Evolutionary conservation across 768 basidiomycete species (phyloP), one percentile per base, ranked within the genome.

Genomic region (Lentinula aciculospora): DNA sequence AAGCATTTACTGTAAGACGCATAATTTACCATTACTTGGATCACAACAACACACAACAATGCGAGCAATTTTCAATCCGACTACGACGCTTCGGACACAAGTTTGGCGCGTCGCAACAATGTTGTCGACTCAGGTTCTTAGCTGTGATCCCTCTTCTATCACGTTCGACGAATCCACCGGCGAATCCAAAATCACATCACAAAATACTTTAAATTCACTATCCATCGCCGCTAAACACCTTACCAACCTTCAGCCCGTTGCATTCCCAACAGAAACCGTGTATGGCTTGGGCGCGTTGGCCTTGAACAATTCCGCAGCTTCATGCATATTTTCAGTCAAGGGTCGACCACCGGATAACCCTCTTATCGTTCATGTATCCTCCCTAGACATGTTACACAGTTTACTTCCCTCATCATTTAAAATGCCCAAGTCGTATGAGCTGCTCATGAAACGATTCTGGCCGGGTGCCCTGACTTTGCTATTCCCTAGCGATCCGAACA

Each of bases 201-300:
- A 70, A 21, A 74, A 79, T 55, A 86, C 89, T 4, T 68, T 73
- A 19, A 66, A 74, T 25, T 79, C 86, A 19, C 73, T 93, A 60
- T 67, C 76, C 49, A 65, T 68, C 19, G 92, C 90, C 0, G 73
- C 84, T 5, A 73, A 76, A 57, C 76, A 81, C 57, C 78, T 90
- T 6, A 70, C 77, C 46, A 63, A 78, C 32, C 72, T 70, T 15
- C 74, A 82, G 58, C 77, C 82, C 21, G 88, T 98, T 56, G 95
- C 88, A 0, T 91, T 99, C 67, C 96, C 97, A 0, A 98, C 97
- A 29, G 97, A 99, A 72, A 98, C 97, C 0, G 97, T 99, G 10
- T 99, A 98, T 71, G 97, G 97, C 1, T 84, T 99, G n/a, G 97
- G 91, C 28, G 97, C 94, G 0, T 72, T 86, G 21, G 94, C 96